phyloP scores from a whole-genome alignment of 2,329 filamentous ascomycete genomes.

The Cladobotryum protrusum region DNA sequence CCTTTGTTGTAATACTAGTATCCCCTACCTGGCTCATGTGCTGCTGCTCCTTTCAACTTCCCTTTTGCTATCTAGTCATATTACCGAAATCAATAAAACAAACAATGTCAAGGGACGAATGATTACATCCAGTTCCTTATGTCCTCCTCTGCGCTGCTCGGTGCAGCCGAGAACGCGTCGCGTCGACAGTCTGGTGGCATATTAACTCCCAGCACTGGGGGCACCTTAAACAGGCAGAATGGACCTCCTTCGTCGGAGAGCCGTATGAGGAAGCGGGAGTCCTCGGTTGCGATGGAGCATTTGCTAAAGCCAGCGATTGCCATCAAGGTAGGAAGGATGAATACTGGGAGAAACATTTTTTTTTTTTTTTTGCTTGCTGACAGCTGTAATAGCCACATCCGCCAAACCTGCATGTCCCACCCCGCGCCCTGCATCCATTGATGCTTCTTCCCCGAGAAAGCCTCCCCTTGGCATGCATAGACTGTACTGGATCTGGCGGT shows the following conservation, averaged over 20 bases:
- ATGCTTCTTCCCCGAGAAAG: slow-evolving; percentile 57
- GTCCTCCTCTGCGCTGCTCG: slow-evolving; percentile 28
- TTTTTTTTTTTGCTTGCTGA: background rate
- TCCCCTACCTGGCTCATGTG: too few relatives aligned
- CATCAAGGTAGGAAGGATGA: slow-evolving; percentile 44
- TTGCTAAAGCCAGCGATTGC: slow-evolving; percentile 47
- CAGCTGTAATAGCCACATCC: slow-evolving; percentile 45
- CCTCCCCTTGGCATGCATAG: slow-evolving; percentile 56
- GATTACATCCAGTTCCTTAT: slow-evolving; percentile 19
- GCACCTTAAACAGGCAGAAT: slow-evolving; percentile 31
- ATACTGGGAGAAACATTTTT: background rate
- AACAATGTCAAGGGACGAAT: slow-evolving; percentile 17
- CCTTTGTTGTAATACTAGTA: too few relatives aligned
- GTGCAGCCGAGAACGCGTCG: slow-evolving; percentile 40
- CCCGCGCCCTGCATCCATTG: slow-evolving; percentile 51
- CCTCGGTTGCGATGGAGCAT: slow-evolving; percentile 40
- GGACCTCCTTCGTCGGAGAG: slow-evolving; percentile 22
- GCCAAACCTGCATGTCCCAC: slow-evolving; percentile 44
- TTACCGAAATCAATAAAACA: too few relatives aligned
- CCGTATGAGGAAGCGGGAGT: slow-evolving; percentile 32
- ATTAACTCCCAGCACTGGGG: slow-evolving; percentile 35
- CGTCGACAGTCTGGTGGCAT: slow-evolving; percentile 36
- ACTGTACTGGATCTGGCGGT: slow-evolving; percentile 45
- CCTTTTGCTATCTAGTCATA: too few relatives aligned
- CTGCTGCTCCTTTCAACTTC: too few relatives aligned